Evolutionary conservation across 805 yeast genomes (phyloP), one percentile per base, ranked within the genome.

Genomic region (Diddensiella santjacobensis): DNA sequence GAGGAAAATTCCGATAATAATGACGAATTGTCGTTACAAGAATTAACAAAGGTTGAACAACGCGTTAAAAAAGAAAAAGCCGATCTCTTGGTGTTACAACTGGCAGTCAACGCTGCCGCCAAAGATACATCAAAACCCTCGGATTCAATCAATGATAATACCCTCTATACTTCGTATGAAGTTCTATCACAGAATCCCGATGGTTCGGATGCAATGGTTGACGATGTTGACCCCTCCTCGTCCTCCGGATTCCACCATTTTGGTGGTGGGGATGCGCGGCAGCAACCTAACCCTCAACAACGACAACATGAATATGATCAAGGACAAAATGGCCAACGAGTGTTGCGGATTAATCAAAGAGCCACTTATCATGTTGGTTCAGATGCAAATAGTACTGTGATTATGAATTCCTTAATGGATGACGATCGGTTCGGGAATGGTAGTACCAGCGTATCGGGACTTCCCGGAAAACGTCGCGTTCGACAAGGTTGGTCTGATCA

Each of bases 401-500:
- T 35, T 13, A 35, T 35, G 38, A 35, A 13, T 8, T n/a, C 38
- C 8, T 17, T 35, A 8, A 35, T 35, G 38, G 18, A 13, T 8
- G 10, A 8, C 10, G 38, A 35, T 17, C 20, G 20, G 18, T 35
- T 8, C 38, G 15, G 17, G 18, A 15, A 13, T 35, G 8, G 8
- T 15, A n/a, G 20, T 6, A 13, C 11, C 11, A 10, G 11, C 11
- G 31, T 13, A 13, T 13, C 13, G 11, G 30, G 42, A 17, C 22
- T 48, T 8, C 30, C 36, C 15, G 66, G 66, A 44, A 61, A 61
- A 54, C 60, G 71, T 13, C 62, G 71, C n/a, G 63, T 64, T 11
- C 62, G 71, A 1, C 55, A 63, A 6, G 64, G 66, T n/a, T 71
- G 75, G 75, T 63, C 73, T 23, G 72, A 68, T 40, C 66, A 63